Evolutionary conservation across 2,329 filamentous ascomycete species (phyloP).

Genomic region (Trichophyton equinum): DNA sequence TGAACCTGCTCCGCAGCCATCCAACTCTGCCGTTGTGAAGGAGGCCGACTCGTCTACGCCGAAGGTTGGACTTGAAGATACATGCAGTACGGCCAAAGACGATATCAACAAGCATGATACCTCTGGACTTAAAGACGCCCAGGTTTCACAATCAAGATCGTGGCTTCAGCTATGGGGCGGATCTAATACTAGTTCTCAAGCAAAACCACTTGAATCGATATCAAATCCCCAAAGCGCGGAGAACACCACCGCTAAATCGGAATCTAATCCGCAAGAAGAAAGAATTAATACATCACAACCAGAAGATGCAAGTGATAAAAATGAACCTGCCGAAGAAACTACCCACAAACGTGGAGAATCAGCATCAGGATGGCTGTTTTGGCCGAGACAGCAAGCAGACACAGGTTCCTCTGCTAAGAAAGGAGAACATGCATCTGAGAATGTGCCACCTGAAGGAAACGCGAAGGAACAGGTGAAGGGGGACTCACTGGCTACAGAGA

Average conservation of each 20-base stretch:
- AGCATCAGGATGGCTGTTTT: neutral
- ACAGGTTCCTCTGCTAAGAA: neutral
- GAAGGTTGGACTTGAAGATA: neutral
- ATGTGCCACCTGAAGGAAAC: neutral
- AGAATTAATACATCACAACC: neutral
- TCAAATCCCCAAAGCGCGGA: constrained; percentile 13
- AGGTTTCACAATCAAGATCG: constrained; percentile 25
- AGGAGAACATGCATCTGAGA: neutral
- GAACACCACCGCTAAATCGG: neutral
- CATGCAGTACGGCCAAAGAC: neutral
- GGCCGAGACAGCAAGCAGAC: neutral
- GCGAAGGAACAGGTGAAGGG: neutral
- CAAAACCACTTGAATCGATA: constrained; percentile 16
- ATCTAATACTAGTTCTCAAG: constrained; percentile 6
- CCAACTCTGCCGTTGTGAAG: constrained; percentile 5
- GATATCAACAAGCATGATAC: neutral
- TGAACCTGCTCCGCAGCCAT: constrained; percentile 12
- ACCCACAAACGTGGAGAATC: neutral
- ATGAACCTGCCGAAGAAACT: neutral
- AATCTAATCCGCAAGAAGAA: neutral
- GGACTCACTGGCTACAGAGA: neutral
- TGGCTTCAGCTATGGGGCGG: constrained; percentile 37
- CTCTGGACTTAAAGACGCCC: neutral
- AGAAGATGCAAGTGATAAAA: neutral
- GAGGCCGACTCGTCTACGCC: neutral